Conservation (phyloP, 257 asterid genomes). For the Solanum neorickii region DNA sequence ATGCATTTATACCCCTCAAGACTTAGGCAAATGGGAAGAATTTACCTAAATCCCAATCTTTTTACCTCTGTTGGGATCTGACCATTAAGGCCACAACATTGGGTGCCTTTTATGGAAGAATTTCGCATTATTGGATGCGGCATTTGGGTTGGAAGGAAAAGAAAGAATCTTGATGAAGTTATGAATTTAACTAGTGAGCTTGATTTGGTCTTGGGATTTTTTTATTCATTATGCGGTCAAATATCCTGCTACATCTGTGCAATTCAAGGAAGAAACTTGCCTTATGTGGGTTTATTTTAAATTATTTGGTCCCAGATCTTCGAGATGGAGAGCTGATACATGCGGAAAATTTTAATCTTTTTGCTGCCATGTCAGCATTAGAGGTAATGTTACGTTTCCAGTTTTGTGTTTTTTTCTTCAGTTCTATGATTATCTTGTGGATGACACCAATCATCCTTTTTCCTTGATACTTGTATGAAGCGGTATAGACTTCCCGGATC, state of each 20-base stretch:
- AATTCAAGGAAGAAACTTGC: background rate
- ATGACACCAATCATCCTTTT: background rate
- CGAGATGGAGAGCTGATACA: slow-evolving; percentile 74
- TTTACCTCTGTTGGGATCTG: background rate
- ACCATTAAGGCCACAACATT: background rate
- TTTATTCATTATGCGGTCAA: background rate
- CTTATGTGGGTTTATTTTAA: background rate
- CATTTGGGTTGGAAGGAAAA: background rate
- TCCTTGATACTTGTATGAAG: background rate
- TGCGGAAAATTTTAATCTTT: slow-evolving; percentile 82
- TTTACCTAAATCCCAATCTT: background rate
- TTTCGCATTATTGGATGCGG: background rate
- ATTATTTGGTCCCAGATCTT: slow-evolving; percentile 52
- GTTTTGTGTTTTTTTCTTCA: background rate
- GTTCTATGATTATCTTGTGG: background rate
- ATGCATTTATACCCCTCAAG: background rate
- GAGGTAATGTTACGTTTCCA: slow-evolving; percentile 50
- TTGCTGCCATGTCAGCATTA: slow-evolving; percentile 98
- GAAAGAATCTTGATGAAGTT: background rate
- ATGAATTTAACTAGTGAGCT: background rate
- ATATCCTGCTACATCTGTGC: background rate
- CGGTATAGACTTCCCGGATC: background rate
- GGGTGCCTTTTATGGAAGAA: background rate
- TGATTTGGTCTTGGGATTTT: background rate
- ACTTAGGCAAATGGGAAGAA: background rate